These are phyloP conservation scores for Pichia sp. DNA, from an alignment of 1,139 yeast species.

Conservation along the genomic window DNA sequence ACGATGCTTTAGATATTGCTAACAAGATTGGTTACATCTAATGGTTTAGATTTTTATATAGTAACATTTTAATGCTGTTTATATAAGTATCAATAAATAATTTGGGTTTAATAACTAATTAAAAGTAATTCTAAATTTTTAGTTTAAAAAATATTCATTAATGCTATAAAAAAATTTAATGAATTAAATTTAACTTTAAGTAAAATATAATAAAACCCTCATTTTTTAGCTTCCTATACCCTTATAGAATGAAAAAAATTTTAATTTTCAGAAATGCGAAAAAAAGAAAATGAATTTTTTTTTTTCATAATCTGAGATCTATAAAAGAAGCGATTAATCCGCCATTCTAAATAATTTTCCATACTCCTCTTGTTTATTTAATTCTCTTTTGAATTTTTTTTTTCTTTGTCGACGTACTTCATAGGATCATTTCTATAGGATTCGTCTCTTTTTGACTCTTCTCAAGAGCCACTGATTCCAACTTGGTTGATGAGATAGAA, in stretches of 20 bases:
- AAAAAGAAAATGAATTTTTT: background rate
- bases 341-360: background rate
- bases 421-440: constrained; percentile 99
- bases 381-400: constrained; percentile 27
- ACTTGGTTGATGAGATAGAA: constrained; percentile 98
- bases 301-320: background rate
- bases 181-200: too few relatives aligned
- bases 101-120: too few relatives aligned
- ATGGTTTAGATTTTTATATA: constrained; percentile 9
- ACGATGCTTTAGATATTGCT: constrained; percentile 99
- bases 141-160: too few relatives aligned
- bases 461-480: constrained; percentile 99
- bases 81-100: too few relatives aligned
- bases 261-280: too few relatives aligned
- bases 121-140: too few relatives aligned
- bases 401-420: constrained; percentile 78
- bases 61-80: too few relatives aligned
- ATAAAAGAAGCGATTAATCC: constrained; percentile 4
- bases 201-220: too few relatives aligned
- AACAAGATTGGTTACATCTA: constrained; percentile 99
- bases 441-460: constrained; percentile 99
- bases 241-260: background rate
- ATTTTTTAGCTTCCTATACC: too few relatives aligned
- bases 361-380: background rate
- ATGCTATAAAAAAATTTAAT: too few relatives aligned